Percentiles rank a stretch among this genome's conserved stretches.
Conservation (phyloP, 2,329 filamentous ascomycete species). For the Dryadomyces quercus-mongolicae region DNA sequence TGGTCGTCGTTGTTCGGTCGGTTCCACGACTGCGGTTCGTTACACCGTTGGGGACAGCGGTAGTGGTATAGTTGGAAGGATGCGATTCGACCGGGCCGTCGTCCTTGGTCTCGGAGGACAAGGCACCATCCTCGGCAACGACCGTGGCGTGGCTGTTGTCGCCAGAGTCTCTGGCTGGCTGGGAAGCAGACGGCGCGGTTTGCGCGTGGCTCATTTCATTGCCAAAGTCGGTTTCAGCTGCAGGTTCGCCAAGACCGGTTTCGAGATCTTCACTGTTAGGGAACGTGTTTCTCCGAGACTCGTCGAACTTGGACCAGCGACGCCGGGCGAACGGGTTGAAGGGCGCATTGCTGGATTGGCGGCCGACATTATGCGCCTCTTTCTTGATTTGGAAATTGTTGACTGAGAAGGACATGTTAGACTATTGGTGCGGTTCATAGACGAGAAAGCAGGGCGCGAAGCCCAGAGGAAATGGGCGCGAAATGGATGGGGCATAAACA, state of each 20-base stretch:
- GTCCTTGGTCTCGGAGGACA: not conserved
- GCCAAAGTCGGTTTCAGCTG: constrained; percentile 12
- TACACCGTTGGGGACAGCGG: constrained; percentile 4
- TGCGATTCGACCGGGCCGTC: constrained; percentile 3
- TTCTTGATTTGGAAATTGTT: constrained; percentile 33
- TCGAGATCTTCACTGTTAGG: constrained; percentile 19
- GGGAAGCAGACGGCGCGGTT: constrained; percentile 15
- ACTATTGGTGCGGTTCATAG: not conserved
- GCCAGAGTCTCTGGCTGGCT: not conserved
- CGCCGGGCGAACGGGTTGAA: constrained; percentile 34
- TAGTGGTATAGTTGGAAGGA: constrained; percentile 3
- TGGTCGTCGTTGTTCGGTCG: constrained; percentile 4
- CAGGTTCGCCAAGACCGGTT: constrained; percentile 14
- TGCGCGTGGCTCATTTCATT: constrained; percentile 22
- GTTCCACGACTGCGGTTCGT: constrained; percentile 16
- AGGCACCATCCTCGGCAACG: not conserved
- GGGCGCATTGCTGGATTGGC: constrained; percentile 23
- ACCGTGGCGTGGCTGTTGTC: not conserved
- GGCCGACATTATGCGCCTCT: constrained; percentile 29
- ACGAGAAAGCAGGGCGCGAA: not conserved
- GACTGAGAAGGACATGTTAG: constrained; percentile 23
- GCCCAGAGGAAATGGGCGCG: not conserved
- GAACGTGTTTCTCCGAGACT: constrained; percentile 20
- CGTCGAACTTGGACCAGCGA: constrained; percentile 18
- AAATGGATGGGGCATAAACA: not conserved